Base-by-base conservation (phyloP, 2,329 filamentous ascomycete genomes). In the Cladophialophora chaetospira region DNA sequence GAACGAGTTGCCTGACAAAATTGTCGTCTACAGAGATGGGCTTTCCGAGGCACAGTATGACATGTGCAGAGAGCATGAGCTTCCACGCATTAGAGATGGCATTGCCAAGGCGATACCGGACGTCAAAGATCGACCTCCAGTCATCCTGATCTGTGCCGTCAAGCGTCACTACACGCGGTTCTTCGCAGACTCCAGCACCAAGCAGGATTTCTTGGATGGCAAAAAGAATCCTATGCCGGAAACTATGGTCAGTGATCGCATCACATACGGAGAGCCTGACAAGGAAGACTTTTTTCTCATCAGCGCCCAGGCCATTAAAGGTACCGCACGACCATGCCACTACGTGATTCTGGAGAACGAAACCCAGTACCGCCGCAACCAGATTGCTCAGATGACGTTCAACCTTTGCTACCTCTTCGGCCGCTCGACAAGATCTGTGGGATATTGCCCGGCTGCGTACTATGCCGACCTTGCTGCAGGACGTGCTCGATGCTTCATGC, bases 161-260 rank as follows among this genome's bases (percentile, higher is more conserved):
- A 97, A 97, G 74, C 83, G 92, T 0, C 92, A 97, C 64, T 88
- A 96, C 66, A 95, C 89, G 0, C 84, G 92, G 0, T 95, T 97
- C 73, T 96, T 88, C 68, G 13, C 33, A 4, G 5, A n/a, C 5
- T 13, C n/a, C 33, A 15, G 17, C n/a, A 89, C 90, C 0, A 87
- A 86, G 0, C 70, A 75, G 1, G 66, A 75, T 8, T 57, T 69
- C 77, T 77, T 0, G 78, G 80, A 60, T 26, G 15, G 29, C 13
- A 43, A 43, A 33, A 11, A 35, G 15, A 96, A 96, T 65, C 81
- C 87, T 3, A 71, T 78, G 56, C 85, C 85, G 25, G 92, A 92
- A 17, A 96, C 91, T 0, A 81, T 96, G 0, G 89, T 96, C 45
- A 91, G 96, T 70, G 87, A 91, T 28, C 88, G 88, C 15, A 82